Percentiles rank a stretch among this genome's conserved stretches.
These are phyloP conservation scores for Populus davidiana DNA, from an alignment of 345 rosid genomes.

Conservation along the genomic window DNA sequence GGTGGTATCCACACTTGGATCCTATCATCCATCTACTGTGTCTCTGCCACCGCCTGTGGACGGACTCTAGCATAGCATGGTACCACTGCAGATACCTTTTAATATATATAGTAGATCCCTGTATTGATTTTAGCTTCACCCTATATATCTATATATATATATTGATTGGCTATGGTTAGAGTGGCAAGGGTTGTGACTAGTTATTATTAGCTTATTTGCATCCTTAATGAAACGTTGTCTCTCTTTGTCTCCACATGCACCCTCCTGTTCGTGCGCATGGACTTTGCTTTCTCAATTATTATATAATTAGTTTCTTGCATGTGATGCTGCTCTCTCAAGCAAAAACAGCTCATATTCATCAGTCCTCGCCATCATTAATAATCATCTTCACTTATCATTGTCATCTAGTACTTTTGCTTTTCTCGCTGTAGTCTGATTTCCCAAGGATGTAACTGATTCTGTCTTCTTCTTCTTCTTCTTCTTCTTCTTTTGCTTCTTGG, in stretches of 20 bases:
- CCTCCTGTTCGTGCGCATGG: slow-evolving; percentile 31
- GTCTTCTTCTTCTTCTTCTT: not conserved
- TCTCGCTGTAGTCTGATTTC: not conserved
- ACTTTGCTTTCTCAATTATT: slow-evolving; percentile 15
- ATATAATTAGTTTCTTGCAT: slow-evolving; percentile 23
- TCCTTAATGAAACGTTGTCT: not conserved
- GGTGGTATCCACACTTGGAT: not conserved
- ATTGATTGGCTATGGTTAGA: not conserved
- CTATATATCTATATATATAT: too few species aligned
- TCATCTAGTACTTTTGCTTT: not conserved
- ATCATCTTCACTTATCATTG: slow-evolving; percentile 14
- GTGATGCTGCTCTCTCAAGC: slow-evolving; percentile 43
- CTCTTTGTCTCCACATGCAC: slow-evolving; percentile 27
- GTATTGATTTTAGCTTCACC: too few species aligned
- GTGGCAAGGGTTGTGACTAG: not conserved
- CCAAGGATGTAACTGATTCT: not conserved
- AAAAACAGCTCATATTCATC: slow-evolving; percentile 41
- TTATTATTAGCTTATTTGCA: not conserved
- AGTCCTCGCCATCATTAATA: slow-evolving; percentile 5
- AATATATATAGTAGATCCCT: too few species aligned
- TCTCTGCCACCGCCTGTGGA: too few species aligned
- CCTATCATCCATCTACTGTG: too few species aligned
- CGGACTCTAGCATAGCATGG: too few species aligned
- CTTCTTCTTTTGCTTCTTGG: not conserved
- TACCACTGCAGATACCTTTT: too few species aligned